Conservation (phyloP, 768 basidiomycete genomes). For the Lepiota brunneoincarnata region DNA sequence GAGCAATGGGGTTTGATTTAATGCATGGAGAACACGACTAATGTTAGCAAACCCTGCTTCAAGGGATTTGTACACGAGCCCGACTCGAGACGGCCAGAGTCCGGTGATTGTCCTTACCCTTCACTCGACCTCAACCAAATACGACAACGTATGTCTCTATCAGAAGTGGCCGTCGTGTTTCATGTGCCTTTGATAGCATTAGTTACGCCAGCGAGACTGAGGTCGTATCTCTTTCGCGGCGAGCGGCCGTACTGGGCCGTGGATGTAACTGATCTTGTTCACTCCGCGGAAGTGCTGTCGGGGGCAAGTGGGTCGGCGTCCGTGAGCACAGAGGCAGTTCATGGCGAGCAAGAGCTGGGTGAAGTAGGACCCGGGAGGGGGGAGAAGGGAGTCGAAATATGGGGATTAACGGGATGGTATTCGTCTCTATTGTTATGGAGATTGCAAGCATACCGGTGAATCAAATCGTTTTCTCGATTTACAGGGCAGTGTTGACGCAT, state of each 20-base stretch:
- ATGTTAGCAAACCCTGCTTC: neutral
- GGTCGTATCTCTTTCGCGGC: constrained; percentile 52
- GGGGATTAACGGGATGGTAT: constrained; percentile 87
- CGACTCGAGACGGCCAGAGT: constrained; percentile 10
- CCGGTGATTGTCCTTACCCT: constrained; percentile 47
- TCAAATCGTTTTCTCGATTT: neutral
- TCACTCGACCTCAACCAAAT: constrained; percentile 55
- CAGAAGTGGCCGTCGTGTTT: constrained; percentile 68
- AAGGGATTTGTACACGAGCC: constrained; percentile 38
- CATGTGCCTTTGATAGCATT: constrained; percentile 64
- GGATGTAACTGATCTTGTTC: constrained; percentile 60
- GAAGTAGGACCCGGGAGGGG: constrained; percentile 40
- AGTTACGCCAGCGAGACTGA: constrained; percentile 43
- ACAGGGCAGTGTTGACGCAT: too few species aligned
- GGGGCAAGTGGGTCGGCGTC: constrained; percentile 14
- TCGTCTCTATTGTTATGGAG: constrained; percentile 57
- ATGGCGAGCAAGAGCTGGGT: constrained; percentile 21
- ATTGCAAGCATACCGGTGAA: constrained; percentile 43
- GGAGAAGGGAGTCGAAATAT: constrained; percentile 59
- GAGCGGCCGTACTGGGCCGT: constrained; percentile 60
- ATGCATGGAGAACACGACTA: neutral
- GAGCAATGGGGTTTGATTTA: constrained; percentile 25
- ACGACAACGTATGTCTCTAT: constrained; percentile 39
- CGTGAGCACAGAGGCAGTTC: constrained; percentile 22
- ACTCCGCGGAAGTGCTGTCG: too few species aligned